These are phyloP conservation scores for Ceratobasidium sp. DNA, from an alignment of 1,284 basidiomycete genomes.

Conservation along the genomic window DNA sequence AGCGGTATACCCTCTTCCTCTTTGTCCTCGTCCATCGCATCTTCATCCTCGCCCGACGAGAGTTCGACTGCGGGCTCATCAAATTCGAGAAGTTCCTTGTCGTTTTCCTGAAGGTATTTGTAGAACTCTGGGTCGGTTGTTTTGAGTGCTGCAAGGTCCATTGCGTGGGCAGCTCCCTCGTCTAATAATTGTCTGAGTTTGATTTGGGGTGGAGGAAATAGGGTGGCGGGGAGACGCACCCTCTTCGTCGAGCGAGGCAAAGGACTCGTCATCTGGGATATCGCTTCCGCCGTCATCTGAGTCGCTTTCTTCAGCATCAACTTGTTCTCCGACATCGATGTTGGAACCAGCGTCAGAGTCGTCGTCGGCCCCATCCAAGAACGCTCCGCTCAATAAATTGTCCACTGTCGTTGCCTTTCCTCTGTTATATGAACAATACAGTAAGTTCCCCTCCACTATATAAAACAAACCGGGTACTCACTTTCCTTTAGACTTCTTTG, in stretches of 20 bases:
- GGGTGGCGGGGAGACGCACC: conserved; percentile 57
- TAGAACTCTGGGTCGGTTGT: conserved; percentile 98
- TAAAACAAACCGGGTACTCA: conserved; percentile 47
- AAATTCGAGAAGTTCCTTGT: conserved; percentile 88
- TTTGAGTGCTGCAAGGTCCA: conserved; percentile 88
- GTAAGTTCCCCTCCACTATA: not conserved
- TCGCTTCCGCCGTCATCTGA: conserved; percentile 61
- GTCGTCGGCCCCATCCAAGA: conserved; percentile 73
- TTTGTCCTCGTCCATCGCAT: conserved; percentile 58
- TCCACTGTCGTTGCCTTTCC: conserved; percentile 78
- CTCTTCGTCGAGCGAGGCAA: conserved; percentile 79
- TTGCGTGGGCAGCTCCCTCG: conserved; percentile 75
- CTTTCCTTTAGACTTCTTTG: conserved; percentile 50
- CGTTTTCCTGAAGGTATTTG: conserved; percentile 97
- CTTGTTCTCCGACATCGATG: conserved; percentile 50
- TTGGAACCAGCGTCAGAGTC: conserved; percentile 52
- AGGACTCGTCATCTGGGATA: conserved; percentile 72
- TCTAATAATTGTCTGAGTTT: conserved; percentile 57
- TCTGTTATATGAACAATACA: conserved; percentile 51
- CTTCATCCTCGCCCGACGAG: conserved; percentile 55
- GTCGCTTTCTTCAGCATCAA: conserved; percentile 60
- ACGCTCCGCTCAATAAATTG: conserved; percentile 80
- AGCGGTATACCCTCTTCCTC: conserved; percentile 61
- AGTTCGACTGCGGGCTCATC: conserved; percentile 56
- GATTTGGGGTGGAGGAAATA: not conserved